A percentile compares a stretch with the other conserved stretches of the same genome.
These are phyloP conservation scores for Apiotrichum brassicae DNA, from an alignment of 1,284 basidiomycete genomes.

Conservation along the genomic window DNA sequence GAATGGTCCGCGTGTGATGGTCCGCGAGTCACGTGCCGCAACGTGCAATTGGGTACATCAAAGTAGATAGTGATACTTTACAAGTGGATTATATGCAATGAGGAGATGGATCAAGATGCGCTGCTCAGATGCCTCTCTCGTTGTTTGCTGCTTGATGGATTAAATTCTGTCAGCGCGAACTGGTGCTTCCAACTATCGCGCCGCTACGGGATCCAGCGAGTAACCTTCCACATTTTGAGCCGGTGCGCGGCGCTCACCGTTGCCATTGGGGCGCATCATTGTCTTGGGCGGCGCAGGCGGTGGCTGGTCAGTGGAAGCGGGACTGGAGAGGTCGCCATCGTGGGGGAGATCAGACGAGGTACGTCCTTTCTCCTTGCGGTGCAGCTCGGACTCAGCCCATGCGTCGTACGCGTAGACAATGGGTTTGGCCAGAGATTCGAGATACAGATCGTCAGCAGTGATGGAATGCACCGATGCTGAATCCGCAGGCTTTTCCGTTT, in stretches of 20 bases:
- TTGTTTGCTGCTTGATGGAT: not conserved
- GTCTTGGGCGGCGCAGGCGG: not conserved
- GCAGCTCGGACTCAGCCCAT: slow-evolving; percentile 30
- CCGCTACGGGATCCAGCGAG: too few species aligned
- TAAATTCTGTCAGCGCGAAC: not conserved
- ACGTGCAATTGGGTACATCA: slow-evolving; percentile 5
- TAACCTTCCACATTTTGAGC: too few species aligned
- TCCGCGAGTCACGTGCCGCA: too few species aligned
- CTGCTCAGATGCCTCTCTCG: not conserved
- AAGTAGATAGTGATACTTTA: slow-evolving; percentile 2
- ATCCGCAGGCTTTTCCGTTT: slow-evolving; percentile 4
- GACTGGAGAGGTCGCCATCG: too few species aligned
- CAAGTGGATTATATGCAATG: slow-evolving; percentile 5
- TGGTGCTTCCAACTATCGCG: too few species aligned
- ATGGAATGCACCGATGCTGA: slow-evolving; percentile 27
- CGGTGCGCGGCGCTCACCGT: too few species aligned
- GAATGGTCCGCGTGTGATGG: too few species aligned
- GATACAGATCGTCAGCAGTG: slow-evolving; percentile 30
- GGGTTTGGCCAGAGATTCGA: slow-evolving; percentile 23
- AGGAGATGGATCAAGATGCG: slow-evolving; percentile 1
- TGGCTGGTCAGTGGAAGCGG: not conserved
- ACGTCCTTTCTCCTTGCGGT: not conserved
- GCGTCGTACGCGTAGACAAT: slow-evolving; percentile 46
- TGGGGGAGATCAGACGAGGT: not conserved
- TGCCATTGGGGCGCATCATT: too few species aligned